Percentiles rank a stretch among this genome's conserved stretches.
Evolutionary conservation across 805 yeast genomes (phyloP).

Genomic region (Sugiyamaella boreocaroliniensis): DNA sequence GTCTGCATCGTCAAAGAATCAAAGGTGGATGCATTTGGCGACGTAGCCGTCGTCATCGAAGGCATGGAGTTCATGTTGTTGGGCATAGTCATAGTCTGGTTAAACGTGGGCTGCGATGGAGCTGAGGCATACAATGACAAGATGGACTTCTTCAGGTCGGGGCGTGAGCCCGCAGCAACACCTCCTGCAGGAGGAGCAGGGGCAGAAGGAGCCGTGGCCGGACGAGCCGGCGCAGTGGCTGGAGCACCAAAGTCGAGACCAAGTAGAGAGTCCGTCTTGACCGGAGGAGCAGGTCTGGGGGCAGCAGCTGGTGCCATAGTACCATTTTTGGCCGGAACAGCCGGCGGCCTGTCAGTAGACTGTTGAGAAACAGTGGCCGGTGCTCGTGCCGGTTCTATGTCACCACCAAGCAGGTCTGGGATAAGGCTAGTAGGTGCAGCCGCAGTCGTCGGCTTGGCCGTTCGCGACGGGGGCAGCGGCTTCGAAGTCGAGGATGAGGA

Average conservation of each 20-base stretch:
- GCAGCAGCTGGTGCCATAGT: not conserved
- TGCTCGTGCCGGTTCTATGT: not conserved
- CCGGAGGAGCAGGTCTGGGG: conserved; percentile 10
- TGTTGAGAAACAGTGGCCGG: conserved; percentile 7
- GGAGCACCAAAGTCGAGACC: conserved; percentile 24
- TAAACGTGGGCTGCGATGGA: conserved; percentile 12
- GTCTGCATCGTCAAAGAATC: conserved; percentile 11
- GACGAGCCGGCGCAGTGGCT: conserved; percentile 7
- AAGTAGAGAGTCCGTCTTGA: conserved; percentile 12
- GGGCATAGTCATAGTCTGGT: not conserved
- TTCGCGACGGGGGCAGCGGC: conserved; percentile 5
- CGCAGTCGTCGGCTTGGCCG: conserved; percentile 1
- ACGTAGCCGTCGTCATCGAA: not conserved
- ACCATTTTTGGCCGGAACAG: conserved; percentile 6
- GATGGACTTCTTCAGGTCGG: conserved; percentile 88
- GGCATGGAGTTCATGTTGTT: not conserved
- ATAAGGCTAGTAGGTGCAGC: conserved; percentile 22
- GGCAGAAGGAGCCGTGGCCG: conserved; percentile 1
- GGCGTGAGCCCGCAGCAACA: conserved; percentile 39
- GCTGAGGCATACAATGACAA: conserved; percentile 60
- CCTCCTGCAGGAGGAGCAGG: conserved; percentile 11
- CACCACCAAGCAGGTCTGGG: conserved; percentile 46
- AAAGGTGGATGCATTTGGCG: conserved; percentile 9
- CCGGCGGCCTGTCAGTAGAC: conserved; percentile 2
- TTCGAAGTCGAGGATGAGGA: conserved; percentile 3